A percentile compares a stretch with the other conserved stretches of the same genome.
These are phyloP conservation scores for Wallacemonas sp. DNA, from an alignment of 208 protist genomes.

Conservation along the genomic window DNA sequence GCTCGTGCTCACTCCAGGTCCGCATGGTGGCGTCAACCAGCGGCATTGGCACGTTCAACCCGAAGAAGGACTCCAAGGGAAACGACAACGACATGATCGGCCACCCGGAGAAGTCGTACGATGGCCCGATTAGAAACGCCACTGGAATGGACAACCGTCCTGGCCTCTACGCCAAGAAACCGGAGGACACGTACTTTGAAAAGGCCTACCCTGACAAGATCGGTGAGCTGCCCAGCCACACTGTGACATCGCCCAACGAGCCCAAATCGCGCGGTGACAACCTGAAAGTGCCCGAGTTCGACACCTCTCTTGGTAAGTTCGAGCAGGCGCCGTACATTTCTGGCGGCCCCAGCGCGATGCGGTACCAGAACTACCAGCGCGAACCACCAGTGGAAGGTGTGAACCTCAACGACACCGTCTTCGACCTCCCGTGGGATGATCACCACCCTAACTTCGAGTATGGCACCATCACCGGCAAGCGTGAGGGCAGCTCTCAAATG, in stretches of 20 bases:
- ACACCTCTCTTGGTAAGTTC: conserved; percentile 83
- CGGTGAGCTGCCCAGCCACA: conserved; percentile 38
- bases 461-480: conserved; percentile 67
- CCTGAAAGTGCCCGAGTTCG: conserved; percentile 73
- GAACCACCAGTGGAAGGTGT: conserved; percentile 60
- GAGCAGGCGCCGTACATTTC: conserved; percentile 81
- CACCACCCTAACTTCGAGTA: conserved; percentile 86
- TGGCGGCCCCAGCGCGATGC: conserved; percentile 75
- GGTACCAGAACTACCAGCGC: conserved; percentile 78
- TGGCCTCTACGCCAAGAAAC: conserved; percentile 54
- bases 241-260: conserved; percentile 31
- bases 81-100: conserved; percentile 18
- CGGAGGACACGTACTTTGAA: conserved; percentile 64
- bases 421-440: conserved; percentile 58
- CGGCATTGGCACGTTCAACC: conserved; percentile 21
- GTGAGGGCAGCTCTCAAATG: conserved; percentile 72
- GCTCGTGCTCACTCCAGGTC: not conserved
- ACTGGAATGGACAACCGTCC: conserved; percentile 64
- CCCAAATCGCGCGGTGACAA: conserved; percentile 69
- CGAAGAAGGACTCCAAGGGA: conserved; percentile 14
- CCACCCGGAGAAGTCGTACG: conserved; percentile 22
- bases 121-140: conserved; percentile 39
- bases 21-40: not conserved
- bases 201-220: conserved; percentile 48
- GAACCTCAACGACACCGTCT: conserved; percentile 60